Percentiles rank a stretch among this genome's conserved stretches.
Evolutionary conservation across 108 stramenopile species (phyloP).

Genomic region (Conticribra weissflogii): DNA sequence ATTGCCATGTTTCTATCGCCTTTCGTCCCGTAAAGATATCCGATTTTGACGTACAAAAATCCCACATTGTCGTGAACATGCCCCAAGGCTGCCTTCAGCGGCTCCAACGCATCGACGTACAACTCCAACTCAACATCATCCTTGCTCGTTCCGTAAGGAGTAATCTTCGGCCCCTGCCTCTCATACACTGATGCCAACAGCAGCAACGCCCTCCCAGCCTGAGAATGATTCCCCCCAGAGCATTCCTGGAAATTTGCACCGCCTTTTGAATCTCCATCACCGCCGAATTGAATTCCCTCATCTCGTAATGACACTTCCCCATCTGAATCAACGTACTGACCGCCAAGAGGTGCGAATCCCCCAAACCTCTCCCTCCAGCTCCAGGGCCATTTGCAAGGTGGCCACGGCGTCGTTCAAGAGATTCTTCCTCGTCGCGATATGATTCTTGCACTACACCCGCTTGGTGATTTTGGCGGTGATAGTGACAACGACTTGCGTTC

Average conservation of each 20-base stretch:
- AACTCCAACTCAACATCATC: conserved; percentile 36
- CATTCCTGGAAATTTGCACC: conserved; percentile 18
- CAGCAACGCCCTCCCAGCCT: conserved; percentile 33
- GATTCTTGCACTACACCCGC: conserved; percentile 4
- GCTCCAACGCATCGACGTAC: conserved; percentile 46
- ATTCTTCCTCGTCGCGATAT: conserved; percentile 9
- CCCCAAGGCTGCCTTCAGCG: conserved; percentile 34
- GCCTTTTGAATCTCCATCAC: conserved; percentile 40
- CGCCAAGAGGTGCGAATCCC: conserved; percentile 36
- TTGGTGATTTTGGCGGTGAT: conserved; percentile 23
- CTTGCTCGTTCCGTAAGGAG: conserved; percentile 27
- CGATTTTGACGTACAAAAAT: conserved; percentile 41
- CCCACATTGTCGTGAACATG: conserved; percentile 36
- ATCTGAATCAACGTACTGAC: conserved; percentile 39
- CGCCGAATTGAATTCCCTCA: conserved; percentile 41
- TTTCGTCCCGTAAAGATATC: conserved; percentile 43
- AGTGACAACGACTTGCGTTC: conserved; percentile 27
- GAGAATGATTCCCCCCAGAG: conserved; percentile 43
- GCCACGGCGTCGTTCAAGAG: conserved; percentile 31
- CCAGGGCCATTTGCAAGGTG: conserved; percentile 28
- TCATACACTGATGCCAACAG: conserved; percentile 44
- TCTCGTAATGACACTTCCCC: conserved; percentile 45
- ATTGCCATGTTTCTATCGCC: conserved; percentile 22
- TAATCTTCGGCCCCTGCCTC: conserved; percentile 31
- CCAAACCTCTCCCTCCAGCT: conserved; percentile 27